phyloP scores from a whole-genome alignment of 2,329 filamentous ascomycete genomes.

The Penicillium sp. region DNA sequence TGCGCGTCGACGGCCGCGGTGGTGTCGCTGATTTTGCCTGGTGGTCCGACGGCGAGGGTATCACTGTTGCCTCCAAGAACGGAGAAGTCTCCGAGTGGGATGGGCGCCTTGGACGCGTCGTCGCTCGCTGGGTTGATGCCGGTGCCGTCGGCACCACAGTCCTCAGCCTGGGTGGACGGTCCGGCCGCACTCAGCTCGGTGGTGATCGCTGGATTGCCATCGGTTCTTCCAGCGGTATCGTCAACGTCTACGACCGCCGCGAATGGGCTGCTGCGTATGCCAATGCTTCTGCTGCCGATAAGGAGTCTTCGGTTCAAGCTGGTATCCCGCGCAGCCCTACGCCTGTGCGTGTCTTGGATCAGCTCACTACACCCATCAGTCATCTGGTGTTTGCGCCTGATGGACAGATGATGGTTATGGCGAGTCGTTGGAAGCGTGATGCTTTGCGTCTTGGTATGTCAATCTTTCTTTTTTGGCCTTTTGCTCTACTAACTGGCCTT shows the following conservation, averaged over 20 bases:
- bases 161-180: constrained; percentile 67
- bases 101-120: constrained; percentile 65
- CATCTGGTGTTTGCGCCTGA: constrained; percentile 81
- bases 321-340: constrained; percentile 68
- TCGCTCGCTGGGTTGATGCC: constrained; percentile 86
- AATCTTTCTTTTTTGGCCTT: not conserved
- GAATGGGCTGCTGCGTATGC: constrained; percentile 55
- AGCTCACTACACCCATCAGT: constrained; percentile 83
- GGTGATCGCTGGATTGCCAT: constrained; percentile 87
- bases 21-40: constrained; percentile 90
- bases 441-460: constrained; percentile 67
- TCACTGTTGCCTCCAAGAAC: constrained; percentile 80
- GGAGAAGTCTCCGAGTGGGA: constrained; percentile 92
- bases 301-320: constrained; percentile 31
- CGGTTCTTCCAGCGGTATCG: constrained; percentile 81
- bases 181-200: constrained; percentile 53
- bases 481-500: constrained; percentile 10
- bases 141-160: constrained; percentile 85
- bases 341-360: constrained; percentile 74
- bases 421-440: constrained; percentile 83
- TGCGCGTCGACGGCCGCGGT: constrained; percentile 76
- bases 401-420: constrained; percentile 85
- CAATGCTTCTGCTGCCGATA: constrained; percentile 25
- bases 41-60: constrained; percentile 82
- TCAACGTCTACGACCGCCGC: constrained; percentile 88